Conservation (phyloP, 2,329 filamentous ascomycete genomes). For the Venturia carpophila region DNA sequence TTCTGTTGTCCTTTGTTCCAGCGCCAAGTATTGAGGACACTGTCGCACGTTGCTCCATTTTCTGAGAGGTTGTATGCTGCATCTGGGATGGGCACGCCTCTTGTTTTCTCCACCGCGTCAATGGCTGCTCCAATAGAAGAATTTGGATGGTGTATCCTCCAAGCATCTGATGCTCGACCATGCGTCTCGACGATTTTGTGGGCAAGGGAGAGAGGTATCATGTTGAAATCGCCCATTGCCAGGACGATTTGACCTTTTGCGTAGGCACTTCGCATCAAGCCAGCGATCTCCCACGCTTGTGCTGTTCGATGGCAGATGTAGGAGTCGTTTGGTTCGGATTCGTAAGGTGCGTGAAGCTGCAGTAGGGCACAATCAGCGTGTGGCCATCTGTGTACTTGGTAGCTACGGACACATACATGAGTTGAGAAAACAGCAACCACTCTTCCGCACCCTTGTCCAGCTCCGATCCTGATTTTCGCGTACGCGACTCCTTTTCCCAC, state of each 20-base stretch:
- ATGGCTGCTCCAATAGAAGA: constrained; percentile 69
- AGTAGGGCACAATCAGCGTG: constrained; percentile 17
- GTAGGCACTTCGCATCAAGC: constrained; percentile 73
- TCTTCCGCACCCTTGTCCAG: constrained; percentile 50
- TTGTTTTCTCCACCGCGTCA: constrained; percentile 57
- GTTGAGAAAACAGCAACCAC: constrained; percentile 88
- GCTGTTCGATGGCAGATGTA: constrained; percentile 87
- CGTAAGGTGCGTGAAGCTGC: constrained; percentile 76
- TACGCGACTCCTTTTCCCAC: constrained; percentile 90
- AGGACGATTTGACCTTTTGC: constrained; percentile 77
- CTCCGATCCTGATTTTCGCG: constrained; percentile 63
- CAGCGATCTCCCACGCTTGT: constrained; percentile 91
- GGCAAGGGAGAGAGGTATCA: constrained; percentile 78
- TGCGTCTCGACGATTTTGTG: constrained; percentile 76
- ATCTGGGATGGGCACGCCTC: constrained; percentile 60
- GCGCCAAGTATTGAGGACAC: constrained; percentile 83
- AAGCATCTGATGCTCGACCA: constrained; percentile 71
- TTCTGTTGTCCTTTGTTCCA: constrained; percentile 69
- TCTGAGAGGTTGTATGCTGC: constrained; percentile 68
- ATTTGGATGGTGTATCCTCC: constrained; percentile 75
- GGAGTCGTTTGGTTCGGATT: constrained; percentile 67
- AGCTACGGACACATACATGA: constrained; percentile 51
- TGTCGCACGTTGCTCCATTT: constrained; percentile 85
- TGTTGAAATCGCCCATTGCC: constrained; percentile 91
- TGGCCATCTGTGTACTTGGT: background rate